These are phyloP conservation scores for Hyphodiscus hymeniophilus DNA, from an alignment of 495 filamentous ascomycete genomes.

Conservation along the genomic window DNA sequence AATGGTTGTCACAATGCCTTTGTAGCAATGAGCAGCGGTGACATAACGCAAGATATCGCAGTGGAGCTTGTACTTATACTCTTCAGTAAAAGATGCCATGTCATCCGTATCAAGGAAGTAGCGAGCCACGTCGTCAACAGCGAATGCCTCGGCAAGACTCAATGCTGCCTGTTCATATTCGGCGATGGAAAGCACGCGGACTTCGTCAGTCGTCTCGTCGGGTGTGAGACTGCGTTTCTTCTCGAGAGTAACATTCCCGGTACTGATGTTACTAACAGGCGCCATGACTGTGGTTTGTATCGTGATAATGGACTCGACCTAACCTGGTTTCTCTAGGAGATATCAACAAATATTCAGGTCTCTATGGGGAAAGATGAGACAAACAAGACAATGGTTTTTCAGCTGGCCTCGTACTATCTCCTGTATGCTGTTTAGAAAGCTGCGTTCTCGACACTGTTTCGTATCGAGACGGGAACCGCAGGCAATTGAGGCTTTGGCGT, in stretches of 20 bases:
- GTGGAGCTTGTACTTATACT: conserved; percentile 67
- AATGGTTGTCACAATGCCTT: conserved; percentile 61
- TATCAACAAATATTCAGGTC: conserved; percentile 6
- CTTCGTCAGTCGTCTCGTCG: conserved; percentile 33
- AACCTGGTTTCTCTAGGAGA: conserved; percentile 5
- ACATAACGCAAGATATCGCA: conserved; percentile 65
- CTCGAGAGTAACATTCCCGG: conserved; percentile 25
- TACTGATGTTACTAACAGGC: conserved; percentile 17
- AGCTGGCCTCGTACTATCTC: conserved; percentile 42
- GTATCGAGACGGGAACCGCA: conserved; percentile 63
- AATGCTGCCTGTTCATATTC: conserved; percentile 60
- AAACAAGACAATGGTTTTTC: conserved; percentile 22
- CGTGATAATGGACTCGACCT: background rate
- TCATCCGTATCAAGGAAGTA: conserved; percentile 66
- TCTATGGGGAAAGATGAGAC: too few species aligned
- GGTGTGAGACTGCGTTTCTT: conserved; percentile 41
- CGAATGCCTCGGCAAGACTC: conserved; percentile 68
- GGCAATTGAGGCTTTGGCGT: conserved; percentile 57
- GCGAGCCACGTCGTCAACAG: conserved; percentile 59
- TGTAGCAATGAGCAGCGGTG: conserved; percentile 60
- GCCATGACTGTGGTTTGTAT: conserved; percentile 21
- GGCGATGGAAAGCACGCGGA: conserved; percentile 50
- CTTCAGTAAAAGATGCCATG: conserved; percentile 45
- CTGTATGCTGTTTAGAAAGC: conserved; percentile 63
- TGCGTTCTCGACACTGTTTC: conserved; percentile 65